Conservation (phyloP, 2,329 filamentous ascomycete species). For the Lecanicillium sp. region DNA sequence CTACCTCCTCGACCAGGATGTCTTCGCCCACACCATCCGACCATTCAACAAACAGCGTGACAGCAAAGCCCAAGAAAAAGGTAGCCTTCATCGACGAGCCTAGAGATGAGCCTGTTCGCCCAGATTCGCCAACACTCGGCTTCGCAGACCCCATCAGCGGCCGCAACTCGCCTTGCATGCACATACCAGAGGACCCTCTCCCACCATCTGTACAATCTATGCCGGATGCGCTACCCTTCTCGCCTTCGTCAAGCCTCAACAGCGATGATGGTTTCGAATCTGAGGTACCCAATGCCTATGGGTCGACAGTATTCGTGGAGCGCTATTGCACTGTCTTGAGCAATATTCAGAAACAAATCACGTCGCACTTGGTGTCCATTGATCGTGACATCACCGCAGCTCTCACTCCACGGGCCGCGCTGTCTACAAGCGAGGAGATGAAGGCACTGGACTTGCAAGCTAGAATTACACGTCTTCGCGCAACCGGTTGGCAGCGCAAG, state of each 20-base stretch:
- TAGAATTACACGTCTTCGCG: constrained; percentile 46
- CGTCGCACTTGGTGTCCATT: constrained; percentile 38
- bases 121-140: constrained; percentile 53
- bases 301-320: constrained; percentile 35
- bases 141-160: constrained; percentile 32
- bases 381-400: constrained; percentile 29
- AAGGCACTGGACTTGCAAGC: constrained; percentile 35
- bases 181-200: constrained; percentile 5
- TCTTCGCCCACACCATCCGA: constrained; percentile 41
- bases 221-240: constrained; percentile 4
- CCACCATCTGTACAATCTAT: constrained; percentile 4
- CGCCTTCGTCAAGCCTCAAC: constrained; percentile 3
- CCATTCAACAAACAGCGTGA: constrained; percentile 24
- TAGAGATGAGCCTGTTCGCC: constrained; percentile 41
- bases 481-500: constrained; percentile 46
- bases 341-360: constrained; percentile 40
- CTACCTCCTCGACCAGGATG: constrained; percentile 32
- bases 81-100: constrained; percentile 28
- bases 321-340: constrained; percentile 42
- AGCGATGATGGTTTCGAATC: background rate
- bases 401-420: constrained; percentile 13
- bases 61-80: constrained; percentile 28
- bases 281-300: constrained; percentile 18
- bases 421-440: constrained; percentile 23
- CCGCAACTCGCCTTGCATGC: constrained; percentile 4